These are phyloP conservation scores for Fraxinus latifolia DNA, from an alignment of 305 asterid genomes.

Conservation along the genomic window DNA sequence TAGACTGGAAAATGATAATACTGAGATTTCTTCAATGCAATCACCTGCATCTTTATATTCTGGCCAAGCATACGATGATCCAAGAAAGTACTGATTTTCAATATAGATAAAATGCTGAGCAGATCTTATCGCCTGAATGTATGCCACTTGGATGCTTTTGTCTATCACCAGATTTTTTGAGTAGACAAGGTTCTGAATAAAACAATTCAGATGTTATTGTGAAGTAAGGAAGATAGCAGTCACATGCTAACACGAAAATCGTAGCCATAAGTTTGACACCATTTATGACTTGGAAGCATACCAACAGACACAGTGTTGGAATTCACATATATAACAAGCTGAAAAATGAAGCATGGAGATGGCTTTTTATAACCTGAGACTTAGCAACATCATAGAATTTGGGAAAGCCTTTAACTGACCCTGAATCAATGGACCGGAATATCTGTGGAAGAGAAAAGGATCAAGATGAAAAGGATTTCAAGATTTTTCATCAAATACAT, in stretches of 20 bases:
- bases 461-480: conserved; percentile 13
- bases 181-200: conserved; percentile 62
- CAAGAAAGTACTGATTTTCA: conserved; percentile 89
- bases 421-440: conserved; percentile 95
- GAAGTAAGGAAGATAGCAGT: conserved; percentile 1
- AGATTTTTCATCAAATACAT: conserved; percentile 20
- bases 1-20: not conserved
- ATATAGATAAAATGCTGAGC: conserved; percentile 84
- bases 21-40: not conserved
- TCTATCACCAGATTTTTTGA: conserved; percentile 71
- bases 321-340: not conserved
- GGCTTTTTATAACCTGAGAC: conserved; percentile 47
- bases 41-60: conserved; percentile 84
- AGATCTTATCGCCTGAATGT: conserved; percentile 86
- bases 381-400: conserved; percentile 50
- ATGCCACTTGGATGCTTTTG: conserved; percentile 80
- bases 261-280: not conserved
- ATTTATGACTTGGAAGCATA: not conserved
- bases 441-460: conserved; percentile 45
- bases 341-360: conserved; percentile 8
- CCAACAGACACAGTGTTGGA: not conserved
- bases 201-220: conserved; percentile 13
- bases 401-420: conserved; percentile 80
- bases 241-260: not conserved
- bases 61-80: conserved; percentile 88